phyloP scores from a whole-genome alignment of 306 rosid species.

The Carpinus viminea region DNA sequence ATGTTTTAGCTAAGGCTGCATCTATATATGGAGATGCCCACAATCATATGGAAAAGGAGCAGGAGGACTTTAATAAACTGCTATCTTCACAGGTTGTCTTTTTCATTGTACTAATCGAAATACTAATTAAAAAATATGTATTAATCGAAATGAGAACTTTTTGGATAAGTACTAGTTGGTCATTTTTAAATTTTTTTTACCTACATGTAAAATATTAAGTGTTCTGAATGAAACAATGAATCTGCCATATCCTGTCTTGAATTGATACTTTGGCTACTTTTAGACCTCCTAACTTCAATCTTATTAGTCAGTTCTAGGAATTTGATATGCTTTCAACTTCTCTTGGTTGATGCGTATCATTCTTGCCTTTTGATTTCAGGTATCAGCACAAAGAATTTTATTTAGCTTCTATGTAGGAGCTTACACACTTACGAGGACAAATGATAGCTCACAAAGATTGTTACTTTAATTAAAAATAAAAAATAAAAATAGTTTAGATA shows the following conservation, averaged over 20 bases:
- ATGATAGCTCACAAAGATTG: neutral
- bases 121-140: no score
- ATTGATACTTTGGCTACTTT: neutral
- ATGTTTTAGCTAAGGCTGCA: conserved; percentile 88
- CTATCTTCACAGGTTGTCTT: conserved; percentile 74
- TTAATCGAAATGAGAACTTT: neutral
- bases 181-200: neutral
- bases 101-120: neutral
- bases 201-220: neutral
- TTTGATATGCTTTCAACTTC: neutral
- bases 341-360: neutral
- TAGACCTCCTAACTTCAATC: neutral
- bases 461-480: neutral
- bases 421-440: neutral
- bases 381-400: neutral
- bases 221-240: neutral
- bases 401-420: neutral
- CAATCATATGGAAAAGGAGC: conserved; percentile 96
- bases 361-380: neutral
- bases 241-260: neutral
- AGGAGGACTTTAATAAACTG: conserved; percentile 70
- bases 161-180: neutral
- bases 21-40: conserved; percentile 94
- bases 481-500: neutral
- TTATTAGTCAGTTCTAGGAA: neutral